phyloP scores from a whole-genome alignment of 768 basidiomycete species.

The Piloderma croceum region DNA sequence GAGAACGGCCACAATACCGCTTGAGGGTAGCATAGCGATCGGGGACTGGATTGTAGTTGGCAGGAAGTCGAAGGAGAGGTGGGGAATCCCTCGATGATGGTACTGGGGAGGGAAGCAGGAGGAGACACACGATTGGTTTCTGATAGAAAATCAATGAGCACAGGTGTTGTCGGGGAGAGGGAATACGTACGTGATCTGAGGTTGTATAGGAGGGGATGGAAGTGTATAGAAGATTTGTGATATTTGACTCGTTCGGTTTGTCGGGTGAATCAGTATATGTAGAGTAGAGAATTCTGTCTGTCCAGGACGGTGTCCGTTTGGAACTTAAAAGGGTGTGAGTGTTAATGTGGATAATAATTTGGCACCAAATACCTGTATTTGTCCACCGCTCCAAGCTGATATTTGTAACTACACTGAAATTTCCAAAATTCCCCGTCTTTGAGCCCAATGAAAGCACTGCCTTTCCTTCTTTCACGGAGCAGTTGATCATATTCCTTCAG shows the following conservation, averaged over 20 bases:
- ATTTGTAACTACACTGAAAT: constrained; percentile 93
- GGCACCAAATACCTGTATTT: constrained; percentile 77
- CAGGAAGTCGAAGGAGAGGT: constrained; percentile 48
- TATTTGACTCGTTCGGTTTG: constrained; percentile 43
- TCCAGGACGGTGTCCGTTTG: constrained; percentile 84
- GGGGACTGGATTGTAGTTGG: constrained; percentile 43
- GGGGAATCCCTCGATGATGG: constrained; percentile 23
- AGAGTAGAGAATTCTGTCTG: constrained; percentile 85
- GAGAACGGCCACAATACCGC: constrained; percentile 53
- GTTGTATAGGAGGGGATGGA: constrained; percentile 78
- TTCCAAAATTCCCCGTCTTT: constrained; percentile 83
- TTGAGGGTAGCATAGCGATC: constrained; percentile 53
- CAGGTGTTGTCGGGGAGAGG: not conserved
- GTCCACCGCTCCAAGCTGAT: constrained; percentile 73
- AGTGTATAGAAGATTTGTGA: constrained; percentile 69
- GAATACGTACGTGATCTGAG: constrained; percentile 75
- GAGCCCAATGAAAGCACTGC: constrained; percentile 64
- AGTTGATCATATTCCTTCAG: constrained; percentile 75
- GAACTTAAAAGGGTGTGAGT: constrained; percentile 1
- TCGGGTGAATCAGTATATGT: constrained; percentile 63
- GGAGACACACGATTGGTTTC: constrained; percentile 84
- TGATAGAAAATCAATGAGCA: constrained; percentile 21
- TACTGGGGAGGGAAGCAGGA: constrained; percentile 50
- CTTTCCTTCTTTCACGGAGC: constrained; percentile 52
- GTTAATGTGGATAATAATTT: not conserved